Conservation (phyloP, 163 green algal species). For the Picocystis sp. region DNA sequence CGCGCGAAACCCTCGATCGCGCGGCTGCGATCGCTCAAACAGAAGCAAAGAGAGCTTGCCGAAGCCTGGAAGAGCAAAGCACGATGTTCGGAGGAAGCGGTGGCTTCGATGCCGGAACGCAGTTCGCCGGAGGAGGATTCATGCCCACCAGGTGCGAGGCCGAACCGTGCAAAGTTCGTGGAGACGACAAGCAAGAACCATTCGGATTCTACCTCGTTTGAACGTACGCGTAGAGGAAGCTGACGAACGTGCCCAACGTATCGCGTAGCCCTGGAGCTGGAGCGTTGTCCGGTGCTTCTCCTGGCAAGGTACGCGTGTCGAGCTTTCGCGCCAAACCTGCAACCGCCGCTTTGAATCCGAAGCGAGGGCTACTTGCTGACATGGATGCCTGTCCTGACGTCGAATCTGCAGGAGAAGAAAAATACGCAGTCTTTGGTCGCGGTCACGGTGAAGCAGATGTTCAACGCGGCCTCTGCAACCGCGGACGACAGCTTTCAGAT, state of each 20-base stretch:
- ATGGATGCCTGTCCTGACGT: too few species aligned
- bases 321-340: conserved; percentile 3
- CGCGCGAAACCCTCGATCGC: too few species aligned
- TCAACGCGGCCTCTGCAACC: neutral
- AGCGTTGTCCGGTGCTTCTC: neutral
- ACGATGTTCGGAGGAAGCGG: too few species aligned
- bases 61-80: too few species aligned
- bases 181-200: neutral
- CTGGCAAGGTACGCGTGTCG: neutral
- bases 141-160: conserved; percentile 18
- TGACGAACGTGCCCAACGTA: neutral
- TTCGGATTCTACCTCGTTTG: neutral
- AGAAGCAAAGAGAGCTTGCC: too few species aligned
- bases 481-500: conserved; percentile 15
- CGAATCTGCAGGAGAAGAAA: conserved; percentile 8
- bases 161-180: neutral
- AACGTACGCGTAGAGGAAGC: neutral
- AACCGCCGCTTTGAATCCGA: too few species aligned
- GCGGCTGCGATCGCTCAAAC: too few species aligned
- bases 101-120: neutral
- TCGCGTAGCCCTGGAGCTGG: neutral
- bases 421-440: too few species aligned
- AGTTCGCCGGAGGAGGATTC: conserved; percentile 44
- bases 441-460: too few species aligned
- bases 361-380: too few species aligned